A percentile compares a stretch with the other conserved stretches of the same genome.
Conservation (phyloP, 768 basidiomycete species). For the Boletus rubroflammeus region DNA sequence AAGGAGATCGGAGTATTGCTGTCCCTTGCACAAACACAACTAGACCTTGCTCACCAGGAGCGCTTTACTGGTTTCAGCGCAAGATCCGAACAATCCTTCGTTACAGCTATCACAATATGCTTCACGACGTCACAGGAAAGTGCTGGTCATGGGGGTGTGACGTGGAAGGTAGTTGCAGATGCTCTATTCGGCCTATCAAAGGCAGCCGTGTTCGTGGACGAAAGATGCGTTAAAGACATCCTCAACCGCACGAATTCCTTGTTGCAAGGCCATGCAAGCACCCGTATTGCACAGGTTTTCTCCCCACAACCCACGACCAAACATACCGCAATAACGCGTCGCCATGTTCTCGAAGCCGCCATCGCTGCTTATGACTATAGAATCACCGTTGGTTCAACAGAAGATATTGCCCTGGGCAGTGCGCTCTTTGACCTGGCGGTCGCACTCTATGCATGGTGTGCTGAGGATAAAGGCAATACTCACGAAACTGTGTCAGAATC, state of each 20-base stretch:
- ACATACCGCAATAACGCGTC: constrained; percentile 27
- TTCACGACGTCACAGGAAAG: constrained; percentile 47
- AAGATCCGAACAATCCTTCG: constrained; percentile 72
- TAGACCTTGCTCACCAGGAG: constrained; percentile 69
- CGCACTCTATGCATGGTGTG: constrained; percentile 50
- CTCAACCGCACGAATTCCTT: constrained; percentile 37
- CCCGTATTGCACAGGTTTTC: constrained; percentile 42
- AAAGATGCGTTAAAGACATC: constrained; percentile 33
- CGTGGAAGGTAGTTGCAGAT: constrained; percentile 86
- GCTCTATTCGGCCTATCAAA: constrained; percentile 64
- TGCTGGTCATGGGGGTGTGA: constrained; percentile 62
- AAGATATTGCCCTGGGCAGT: constrained; percentile 48
- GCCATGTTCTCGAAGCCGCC: constrained; percentile 47
- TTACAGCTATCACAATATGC: constrained; percentile 52
- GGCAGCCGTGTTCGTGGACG: constrained; percentile 47
- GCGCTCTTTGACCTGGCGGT: constrained; percentile 75
- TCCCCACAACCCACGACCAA: constrained; percentile 27
- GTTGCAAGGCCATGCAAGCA: constrained; percentile 38
- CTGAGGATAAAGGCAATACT: constrained; percentile 23
- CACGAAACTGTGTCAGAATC: constrained; percentile 36
- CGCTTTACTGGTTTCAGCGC: constrained; percentile 64
- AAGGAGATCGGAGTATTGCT: constrained; percentile 69
- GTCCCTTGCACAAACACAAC: constrained; percentile 65
- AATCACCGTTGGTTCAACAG: constrained; percentile 51
- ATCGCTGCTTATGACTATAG: constrained; percentile 60